Base-by-base conservation (phyloP, 371 early-diverging fungal genomes). In the Rhizomucor pusillus region DNA sequence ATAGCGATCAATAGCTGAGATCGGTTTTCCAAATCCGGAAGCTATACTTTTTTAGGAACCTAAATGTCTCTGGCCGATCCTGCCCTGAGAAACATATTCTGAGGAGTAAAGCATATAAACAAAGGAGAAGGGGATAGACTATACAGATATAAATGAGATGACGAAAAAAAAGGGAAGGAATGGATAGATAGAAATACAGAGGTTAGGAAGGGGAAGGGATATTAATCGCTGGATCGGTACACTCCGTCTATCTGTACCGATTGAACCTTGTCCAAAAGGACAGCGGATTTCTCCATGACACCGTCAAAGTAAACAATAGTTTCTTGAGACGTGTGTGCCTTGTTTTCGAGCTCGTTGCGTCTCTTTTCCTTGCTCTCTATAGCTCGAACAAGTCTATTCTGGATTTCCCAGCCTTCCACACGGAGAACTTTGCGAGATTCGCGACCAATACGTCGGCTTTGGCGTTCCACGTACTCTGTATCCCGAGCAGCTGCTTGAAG, bases 361-460 rank as follows among this genome's bases (percentile, higher is more conserved):
- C 75, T 75, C 49, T 78, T 71, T 62, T 90, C 89, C 60, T 90
- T 86, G 43, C 75, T 77, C 60, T 90, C 90, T 53, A 90, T 85
- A 56, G 88, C 89, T 57, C 80, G 78, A 65, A 87, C 85, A 71
- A 94, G 90, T 51, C 87, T 83, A 65, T 76, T 85, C 64, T 92
- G 92, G 60, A 95, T 82, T 54, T 91, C 90, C 90, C 92, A 92
- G 1, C 90, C 89, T 58, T 88, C 89, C 41, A 87, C 79, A 24
- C 90, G 86, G 39, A 93, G 76, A 1, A 87, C 82, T 14, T 91
- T 85, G 45, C 87, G 78, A 6, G 90, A 81, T 56, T 87, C 89
- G 34, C 81, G 81, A 20, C 84, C 78, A 51, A 94, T 80, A 22
- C 90, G 86, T 48, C 84, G 79, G 19, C 87, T 77, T 55, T 91